These are phyloP conservation scores for Debaryomycetaceae sp. DNA, from an alignment of 1,139 yeast genomes.

Conservation along the genomic window DNA sequence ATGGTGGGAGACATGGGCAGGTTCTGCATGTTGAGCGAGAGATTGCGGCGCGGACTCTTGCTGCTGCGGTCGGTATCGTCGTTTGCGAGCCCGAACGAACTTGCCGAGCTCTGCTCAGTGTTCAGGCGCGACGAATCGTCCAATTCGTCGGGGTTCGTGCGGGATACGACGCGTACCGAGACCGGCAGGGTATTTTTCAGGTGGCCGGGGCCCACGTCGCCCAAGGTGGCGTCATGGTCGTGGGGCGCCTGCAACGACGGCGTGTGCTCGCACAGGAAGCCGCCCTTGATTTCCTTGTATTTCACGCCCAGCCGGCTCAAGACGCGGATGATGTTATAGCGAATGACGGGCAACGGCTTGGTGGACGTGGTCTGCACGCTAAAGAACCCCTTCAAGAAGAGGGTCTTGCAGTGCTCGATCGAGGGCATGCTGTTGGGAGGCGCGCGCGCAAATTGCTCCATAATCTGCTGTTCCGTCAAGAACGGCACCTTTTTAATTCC, in stretches of 20 bases:
- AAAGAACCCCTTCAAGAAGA: constrained; percentile 88
- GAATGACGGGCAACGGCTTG: constrained; percentile 79
- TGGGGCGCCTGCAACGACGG: constrained; percentile 27
- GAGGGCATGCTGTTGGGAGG: constrained; percentile 82
- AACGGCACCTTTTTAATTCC: constrained; percentile 26
- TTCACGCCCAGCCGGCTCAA: constrained; percentile 69
- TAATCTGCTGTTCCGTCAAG: constrained; percentile 52
- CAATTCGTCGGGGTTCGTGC: constrained; percentile 3
- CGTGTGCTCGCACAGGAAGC: constrained; percentile 74
- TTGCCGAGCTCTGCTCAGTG: constrained; percentile 21
- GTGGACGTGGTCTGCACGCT: constrained; percentile 94
- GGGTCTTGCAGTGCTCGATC: constrained; percentile 83
- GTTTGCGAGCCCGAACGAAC: constrained; percentile 22
- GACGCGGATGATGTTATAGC: constrained; percentile 74
- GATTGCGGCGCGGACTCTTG: constrained; percentile 28
- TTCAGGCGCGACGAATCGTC: constrained; percentile 14
- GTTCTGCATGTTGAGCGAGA: constrained; percentile 25
- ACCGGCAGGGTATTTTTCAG: constrained; percentile 2
- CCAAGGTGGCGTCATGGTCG: constrained; percentile 1
- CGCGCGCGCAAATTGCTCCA: constrained; percentile 60
- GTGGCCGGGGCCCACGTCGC: background rate
- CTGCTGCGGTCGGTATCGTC: constrained; percentile 8
- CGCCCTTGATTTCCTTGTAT: constrained; percentile 88
- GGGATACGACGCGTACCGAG: background rate
- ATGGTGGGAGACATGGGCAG: constrained; percentile 16